Conservation (phyloP, 495 filamentous ascomycete genomes). For the Daldinia bambusicola region DNA sequence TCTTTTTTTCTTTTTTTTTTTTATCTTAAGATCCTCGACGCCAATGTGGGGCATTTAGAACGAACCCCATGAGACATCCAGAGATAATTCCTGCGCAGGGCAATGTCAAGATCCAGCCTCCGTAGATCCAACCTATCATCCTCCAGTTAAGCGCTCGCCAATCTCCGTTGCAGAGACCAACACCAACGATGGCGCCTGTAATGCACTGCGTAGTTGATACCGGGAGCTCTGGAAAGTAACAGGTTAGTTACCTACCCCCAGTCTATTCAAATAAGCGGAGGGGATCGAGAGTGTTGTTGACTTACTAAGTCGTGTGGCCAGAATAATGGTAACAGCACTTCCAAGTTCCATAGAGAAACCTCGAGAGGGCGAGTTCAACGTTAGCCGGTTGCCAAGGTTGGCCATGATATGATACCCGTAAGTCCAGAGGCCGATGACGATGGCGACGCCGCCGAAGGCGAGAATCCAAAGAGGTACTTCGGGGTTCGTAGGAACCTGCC, state of each 20-base stretch:
- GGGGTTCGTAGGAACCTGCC: slow-evolving; percentile 59
- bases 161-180: slow-evolving; percentile 69
- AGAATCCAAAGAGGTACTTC: slow-evolving; percentile 75
- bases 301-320: slow-evolving; percentile 67
- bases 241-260: neutral
- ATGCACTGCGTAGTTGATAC: slow-evolving; percentile 72
- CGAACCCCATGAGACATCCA: slow-evolving; percentile 66
- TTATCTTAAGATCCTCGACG: neutral
- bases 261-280: neutral
- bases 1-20: neutral
- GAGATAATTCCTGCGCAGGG: slow-evolving; percentile 66
- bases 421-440: slow-evolving; percentile 73
- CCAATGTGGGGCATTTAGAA: slow-evolving; percentile 65
- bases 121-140: slow-evolving; percentile 66
- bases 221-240: slow-evolving; percentile 52
- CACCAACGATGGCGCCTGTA: slow-evolving; percentile 69
- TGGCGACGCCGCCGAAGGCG: slow-evolving; percentile 64
- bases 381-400: slow-evolving; percentile 75
- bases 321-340: slow-evolving; percentile 72
- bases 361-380: slow-evolving; percentile 72
- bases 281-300: neutral
- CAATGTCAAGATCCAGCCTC: slow-evolving; percentile 68
- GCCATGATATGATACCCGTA: slow-evolving; percentile 79
- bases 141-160: slow-evolving; percentile 69
- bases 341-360: slow-evolving; percentile 77